Evolutionary conservation across 1,284 basidiomycete genomes (phyloP), one percentile per base, ranked within the genome.

Genomic region (Marasmius fiardii): DNA sequence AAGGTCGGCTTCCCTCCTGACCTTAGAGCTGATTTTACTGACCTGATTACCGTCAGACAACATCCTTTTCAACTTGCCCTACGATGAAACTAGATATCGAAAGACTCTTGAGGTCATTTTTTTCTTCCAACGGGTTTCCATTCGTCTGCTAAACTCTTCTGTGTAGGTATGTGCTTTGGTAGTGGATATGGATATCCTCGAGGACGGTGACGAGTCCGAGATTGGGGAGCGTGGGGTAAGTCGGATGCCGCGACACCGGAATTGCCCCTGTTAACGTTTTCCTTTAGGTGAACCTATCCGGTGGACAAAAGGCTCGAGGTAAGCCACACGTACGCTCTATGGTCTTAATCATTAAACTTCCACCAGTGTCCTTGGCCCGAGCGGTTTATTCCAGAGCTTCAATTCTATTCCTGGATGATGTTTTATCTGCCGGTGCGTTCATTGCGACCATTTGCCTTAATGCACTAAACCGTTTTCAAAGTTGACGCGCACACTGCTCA

Each of bases 241-340:
- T 67, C 43, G 33, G 11, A n/a, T 16, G 26, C 14, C 10, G 5
- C 4, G 8, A 33, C 1, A 33, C 10, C 8, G 28, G n/a, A 11
- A 33, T 65, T 8, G 33, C 50, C 56, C 47, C 23, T 26, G 43
- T 28, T 55, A 10, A 53, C 35, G 20, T 48, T 16, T 34, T 26
- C 12, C 4, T 31, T 31, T 47, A 88, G 91, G 83, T 94, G 20
- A 95, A 94, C 69, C 73, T 96, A 31, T 93, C 90, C 21, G 96
- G 96, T 55, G 96, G 96, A 26, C 96, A 99, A 69, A 98, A 98
- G 65, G 94, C 94, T 33, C 80, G 96, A 75, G 88, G 88, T 88
- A 62, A 43, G 74, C 59, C 8, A 18, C 3, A 8, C 28, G 4
- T 31, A 52, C 2, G 47, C 37, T 3, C 53, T 21, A 33, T 14